Evolutionary conservation across 257 asterid species (phyloP), one percentile per base, ranked within the genome.

Genomic region (Craterostigma plantagineum): DNA sequence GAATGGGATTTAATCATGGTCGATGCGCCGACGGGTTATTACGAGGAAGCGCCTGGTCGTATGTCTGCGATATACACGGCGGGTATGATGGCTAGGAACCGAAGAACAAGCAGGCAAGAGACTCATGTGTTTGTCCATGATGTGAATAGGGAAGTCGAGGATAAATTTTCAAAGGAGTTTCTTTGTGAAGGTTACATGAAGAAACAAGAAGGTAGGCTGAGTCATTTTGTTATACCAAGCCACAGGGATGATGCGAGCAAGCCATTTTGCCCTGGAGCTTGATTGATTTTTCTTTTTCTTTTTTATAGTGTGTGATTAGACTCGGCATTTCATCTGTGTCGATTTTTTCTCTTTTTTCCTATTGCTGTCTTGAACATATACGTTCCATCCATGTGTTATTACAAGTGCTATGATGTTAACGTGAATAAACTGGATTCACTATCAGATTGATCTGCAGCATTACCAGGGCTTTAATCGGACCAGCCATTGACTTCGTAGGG

Each of bases 1-100:
- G 53, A 63, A 40, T 85, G 42, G 96, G 96, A 85, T 45, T 17
- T 85, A 65, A 85, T 85, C 58, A 85, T 81, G 94, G 94, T 85
- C 48, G 96, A 85, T 16, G 96, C 92, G 70, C 73, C 7, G 4
- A 23, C 30, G 30, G 30, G 30, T 6, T 23, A 77, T 55, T 56
- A 81, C 12, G 83, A 75, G 18, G 91, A 81, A 23, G 94, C 94
- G 6, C 96, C 96, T 4, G 96, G 35, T 6, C 30, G 30, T 6
- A 23, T 23, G 30, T 23, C 30, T 2, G 30, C 30, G 2, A 23
- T 23, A 23, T 85, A 81, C 50, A 85, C 94, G 4, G 96, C 86
- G 0, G 92, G 96, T 11, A 81, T 85, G 96, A 66, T 81, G 85
- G 96, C 94, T 0, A 64, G 94, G 59, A 75, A 71, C 56, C 64